Evolutionary conservation across 345 rosid genomes (phyloP), one percentile per base, ranked within the genome.

Genomic region (Reutealis trisperma): DNA sequence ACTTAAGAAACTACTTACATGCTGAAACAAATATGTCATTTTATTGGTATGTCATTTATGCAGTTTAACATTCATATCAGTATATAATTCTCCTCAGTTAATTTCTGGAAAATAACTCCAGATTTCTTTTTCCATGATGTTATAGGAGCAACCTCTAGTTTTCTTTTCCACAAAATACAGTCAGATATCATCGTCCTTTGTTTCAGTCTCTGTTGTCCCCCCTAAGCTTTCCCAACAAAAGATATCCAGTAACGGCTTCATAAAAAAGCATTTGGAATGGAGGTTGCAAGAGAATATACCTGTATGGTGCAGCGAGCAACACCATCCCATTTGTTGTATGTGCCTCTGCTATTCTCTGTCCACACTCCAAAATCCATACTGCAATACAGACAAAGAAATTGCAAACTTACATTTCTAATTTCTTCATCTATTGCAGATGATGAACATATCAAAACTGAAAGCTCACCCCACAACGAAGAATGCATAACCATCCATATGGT

Each of bases 341-440:
- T 83, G 74, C 86, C 82, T 84, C 98, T 85, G 86, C 98, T 93
- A 82, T 90, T 90, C 72, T 94, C 98, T 14, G 97, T 89, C 98
- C 98, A 94, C 51, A 87, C 83, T 77, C 98, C 98, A 75, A 92
- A 90, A 82, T 92, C 97, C 98, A 94, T 94, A 61, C 97, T 94
- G 82, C 82, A 80, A 18, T 19, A 34, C 49, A 66, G 55, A 78
- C 5, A 25, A 49, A 59, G 42, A 84, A 37, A 71, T 59, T 80
- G 32, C 62, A 62, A 34, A 14, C 58, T 71, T 67, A 77, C 47
- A 58, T 62, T 49, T 55, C 61, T 41, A 47, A 30, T 30, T 71
- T 57, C 41, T 4, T 12, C 16, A 57, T 34, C 49, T 70, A 68
- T 24, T 13, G 57, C 11, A 61, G 59, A 79, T 78, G 75, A 74